phyloP scores from a whole-genome alignment of 2,329 filamentous ascomycete genomes.

The Biscogniauxia mediterranea region DNA sequence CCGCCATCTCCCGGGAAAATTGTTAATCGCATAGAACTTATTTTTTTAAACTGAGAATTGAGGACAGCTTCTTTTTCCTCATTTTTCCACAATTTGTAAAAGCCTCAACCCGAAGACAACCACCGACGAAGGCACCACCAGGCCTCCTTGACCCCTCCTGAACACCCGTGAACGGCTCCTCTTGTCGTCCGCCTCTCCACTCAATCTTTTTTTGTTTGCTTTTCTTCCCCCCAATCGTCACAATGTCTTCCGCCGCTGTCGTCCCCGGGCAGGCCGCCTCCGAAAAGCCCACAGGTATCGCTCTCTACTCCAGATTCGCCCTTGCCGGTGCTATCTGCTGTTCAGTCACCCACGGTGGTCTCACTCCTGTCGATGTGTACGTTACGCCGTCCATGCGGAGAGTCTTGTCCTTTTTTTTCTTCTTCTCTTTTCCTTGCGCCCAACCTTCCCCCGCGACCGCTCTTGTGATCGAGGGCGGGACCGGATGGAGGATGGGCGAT shows the following conservation, averaged over 20 bases:
- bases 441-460: neutral
- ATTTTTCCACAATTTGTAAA: slow-evolving; percentile 20
- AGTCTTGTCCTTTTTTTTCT: neutral
- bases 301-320: slow-evolving; percentile 92
- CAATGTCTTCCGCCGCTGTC: slow-evolving; percentile 27
- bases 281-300: slow-evolving; percentile 25
- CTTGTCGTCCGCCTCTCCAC: slow-evolving; percentile 24
- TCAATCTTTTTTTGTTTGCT: slow-evolving; percentile 16
- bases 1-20: slow-evolving; percentile 20
- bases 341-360: slow-evolving; percentile 92
- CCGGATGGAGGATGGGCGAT: neutral
- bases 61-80: slow-evolving; percentile 17
- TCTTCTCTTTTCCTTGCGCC: slow-evolving; percentile 1
- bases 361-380: slow-evolving; percentile 99
- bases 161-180: slow-evolving; percentile 8
- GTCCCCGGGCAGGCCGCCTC: slow-evolving; percentile 20
- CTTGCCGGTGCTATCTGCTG: slow-evolving; percentile 98
- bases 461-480: neutral
- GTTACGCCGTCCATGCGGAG: slow-evolving; percentile 40
- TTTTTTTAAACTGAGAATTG: slow-evolving; percentile 3
- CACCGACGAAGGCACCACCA: slow-evolving; percentile 11
- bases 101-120: slow-evolving; percentile 21
- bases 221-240: slow-evolving; percentile 9
- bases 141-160: slow-evolving; percentile 10
- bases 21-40: slow-evolving; percentile 14